These are phyloP conservation scores for Cenchrus americanus DNA, from an alignment of 176 grass and related monocot species.

Conservation along the genomic window DNA sequence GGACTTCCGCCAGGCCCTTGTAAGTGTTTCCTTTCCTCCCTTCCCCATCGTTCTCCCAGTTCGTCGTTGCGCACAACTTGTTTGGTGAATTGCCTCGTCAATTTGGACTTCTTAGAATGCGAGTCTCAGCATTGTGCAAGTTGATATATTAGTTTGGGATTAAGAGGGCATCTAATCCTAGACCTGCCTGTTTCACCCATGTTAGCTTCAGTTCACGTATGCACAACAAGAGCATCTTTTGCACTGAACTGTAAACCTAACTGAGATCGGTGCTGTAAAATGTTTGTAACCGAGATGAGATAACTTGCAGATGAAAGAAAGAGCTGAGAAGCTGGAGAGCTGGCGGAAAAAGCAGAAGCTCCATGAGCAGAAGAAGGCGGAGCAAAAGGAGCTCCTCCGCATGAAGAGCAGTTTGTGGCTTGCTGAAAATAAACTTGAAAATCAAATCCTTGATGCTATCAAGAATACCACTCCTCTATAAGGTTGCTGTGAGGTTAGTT, in stretches of 20 bases:
- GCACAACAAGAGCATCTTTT: neutral
- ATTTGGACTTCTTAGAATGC: neutral
- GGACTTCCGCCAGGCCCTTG: slow-evolving; percentile 76
- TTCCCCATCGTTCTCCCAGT: neutral
- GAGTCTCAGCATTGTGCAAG: neutral
- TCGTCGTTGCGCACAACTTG: slow-evolving; percentile 13
- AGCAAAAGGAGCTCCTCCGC: slow-evolving; percentile 62
- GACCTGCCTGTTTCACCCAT: neutral
- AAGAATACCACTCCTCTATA: slow-evolving; percentile 27
- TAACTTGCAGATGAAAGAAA: slow-evolving; percentile 74
- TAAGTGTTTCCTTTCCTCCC: slow-evolving; percentile 11
- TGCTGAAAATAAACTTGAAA: slow-evolving; percentile 60
- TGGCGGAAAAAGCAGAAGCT: slow-evolving; percentile 67
- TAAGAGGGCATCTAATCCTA: neutral
- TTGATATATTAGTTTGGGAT: neutral
- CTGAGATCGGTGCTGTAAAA: no score
- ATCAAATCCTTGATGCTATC: slow-evolving; percentile 35
- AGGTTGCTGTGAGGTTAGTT: slow-evolving; percentile 21
- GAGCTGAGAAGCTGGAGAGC: slow-evolving; percentile 65
- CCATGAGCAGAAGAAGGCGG: slow-evolving; percentile 52
- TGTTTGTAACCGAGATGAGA: neutral
- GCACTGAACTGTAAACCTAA: neutral
- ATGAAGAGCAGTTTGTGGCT: slow-evolving; percentile 70
- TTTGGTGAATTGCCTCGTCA: slow-evolving; percentile 26
- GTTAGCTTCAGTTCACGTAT: neutral